phyloP scores from a whole-genome alignment of 768 basidiomycete species.

The Serendipita sp. region DNA sequence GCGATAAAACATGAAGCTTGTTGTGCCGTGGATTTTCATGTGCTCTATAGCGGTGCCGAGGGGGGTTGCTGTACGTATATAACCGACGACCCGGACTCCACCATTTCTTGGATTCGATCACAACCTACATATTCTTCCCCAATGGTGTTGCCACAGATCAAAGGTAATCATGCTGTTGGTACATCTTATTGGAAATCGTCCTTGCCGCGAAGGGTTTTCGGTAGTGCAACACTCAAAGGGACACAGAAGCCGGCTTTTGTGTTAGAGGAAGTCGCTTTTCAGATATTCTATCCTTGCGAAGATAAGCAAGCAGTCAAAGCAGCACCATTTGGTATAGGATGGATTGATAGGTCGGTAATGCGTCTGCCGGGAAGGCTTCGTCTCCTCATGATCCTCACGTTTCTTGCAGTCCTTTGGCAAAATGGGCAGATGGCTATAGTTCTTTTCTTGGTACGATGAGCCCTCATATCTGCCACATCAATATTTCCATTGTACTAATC shows the following conservation, averaged over 20 bases:
- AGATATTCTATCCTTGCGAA: constrained; percentile 47
- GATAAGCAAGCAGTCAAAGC: constrained; percentile 15
- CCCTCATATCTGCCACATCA: neutral
- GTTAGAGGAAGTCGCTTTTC: constrained; percentile 48
- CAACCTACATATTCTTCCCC: neutral
- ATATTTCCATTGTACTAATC: neutral
- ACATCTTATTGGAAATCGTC: neutral
- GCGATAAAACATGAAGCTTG: too few relatives aligned
- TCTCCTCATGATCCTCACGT: neutral
- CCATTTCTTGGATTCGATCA: neutral
- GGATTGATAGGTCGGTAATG: constrained; percentile 37
- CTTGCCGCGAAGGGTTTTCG: neutral
- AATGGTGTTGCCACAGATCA: neutral
- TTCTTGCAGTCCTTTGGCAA: constrained; percentile 20
- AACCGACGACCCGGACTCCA: neutral
- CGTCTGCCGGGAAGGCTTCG: neutral
- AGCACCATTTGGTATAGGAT: constrained; percentile 25
- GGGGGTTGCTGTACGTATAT: too few relatives aligned
- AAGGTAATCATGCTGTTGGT: neutral
- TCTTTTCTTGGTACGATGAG: constrained; percentile 28
- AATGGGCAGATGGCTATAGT: constrained; percentile 33
- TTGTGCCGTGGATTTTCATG: too few relatives aligned
- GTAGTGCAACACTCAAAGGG: neutral
- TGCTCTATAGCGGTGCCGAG: too few relatives aligned
- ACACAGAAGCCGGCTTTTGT: constrained; percentile 26